Conservation (phyloP, 164 flowering plant genomes). For the Amborella trichopoda region DNA sequence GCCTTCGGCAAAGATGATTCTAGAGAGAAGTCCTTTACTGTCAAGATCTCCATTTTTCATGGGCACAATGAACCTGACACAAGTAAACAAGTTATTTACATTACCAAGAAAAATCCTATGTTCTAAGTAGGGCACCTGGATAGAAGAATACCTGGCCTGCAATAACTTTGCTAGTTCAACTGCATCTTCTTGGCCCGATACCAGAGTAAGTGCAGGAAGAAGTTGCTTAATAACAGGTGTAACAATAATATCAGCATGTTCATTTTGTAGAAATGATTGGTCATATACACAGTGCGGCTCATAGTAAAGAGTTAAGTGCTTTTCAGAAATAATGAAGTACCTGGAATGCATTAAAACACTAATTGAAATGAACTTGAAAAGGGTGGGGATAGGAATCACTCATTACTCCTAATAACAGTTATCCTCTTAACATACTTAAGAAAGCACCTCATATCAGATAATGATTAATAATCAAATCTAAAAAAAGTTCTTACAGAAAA, state of each 20-base stretch:
- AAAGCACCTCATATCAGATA: too few species aligned
- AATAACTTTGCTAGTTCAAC: slow-evolving; percentile 72
- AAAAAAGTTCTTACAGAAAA: neutral
- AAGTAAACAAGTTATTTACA: neutral
- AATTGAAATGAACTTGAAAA: too few species aligned
- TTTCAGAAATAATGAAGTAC: slow-evolving; percentile 47
- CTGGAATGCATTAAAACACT: slow-evolving; percentile 23
- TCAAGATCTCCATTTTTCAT: slow-evolving; percentile 93
- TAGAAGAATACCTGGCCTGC: slow-evolving; percentile 78
- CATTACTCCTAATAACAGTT: too few species aligned
- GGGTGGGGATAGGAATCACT: too few species aligned
- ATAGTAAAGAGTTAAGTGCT: slow-evolving; percentile 54
- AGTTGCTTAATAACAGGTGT: slow-evolving; percentile 90
- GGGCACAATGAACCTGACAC: slow-evolving; percentile 64
- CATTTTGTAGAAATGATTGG: slow-evolving; percentile 34
- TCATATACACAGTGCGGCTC: slow-evolving; percentile 93
- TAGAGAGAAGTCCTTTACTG: slow-evolving; percentile 61
- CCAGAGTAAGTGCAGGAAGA: slow-evolving; percentile 67
- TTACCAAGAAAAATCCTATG: neutral
- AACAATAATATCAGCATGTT: slow-evolving; percentile 67
- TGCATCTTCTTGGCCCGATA: slow-evolving; percentile 97
- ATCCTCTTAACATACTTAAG: too few species aligned
- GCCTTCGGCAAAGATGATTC: slow-evolving; percentile 46
- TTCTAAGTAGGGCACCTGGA: too few species aligned
- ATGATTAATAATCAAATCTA: too few species aligned